A percentile compares a stretch with the other conserved stretches of the same genome.
phyloP scores from a whole-genome alignment of 75 land plant species.

The Larix kaempferi region DNA sequence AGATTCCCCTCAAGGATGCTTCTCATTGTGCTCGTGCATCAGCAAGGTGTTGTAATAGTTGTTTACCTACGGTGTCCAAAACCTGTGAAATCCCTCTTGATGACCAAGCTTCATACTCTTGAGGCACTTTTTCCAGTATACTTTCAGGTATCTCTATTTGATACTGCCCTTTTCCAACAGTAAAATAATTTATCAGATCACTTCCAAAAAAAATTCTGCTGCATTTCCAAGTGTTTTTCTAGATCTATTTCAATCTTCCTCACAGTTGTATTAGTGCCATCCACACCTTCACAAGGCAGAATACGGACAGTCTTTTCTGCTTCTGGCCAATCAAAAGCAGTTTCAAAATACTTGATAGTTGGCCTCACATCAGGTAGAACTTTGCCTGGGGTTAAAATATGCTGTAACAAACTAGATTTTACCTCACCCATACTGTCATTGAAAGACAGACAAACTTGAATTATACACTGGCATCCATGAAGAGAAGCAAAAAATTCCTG shows the following conservation, averaged over 20 bases:
- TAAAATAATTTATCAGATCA: too few species aligned
- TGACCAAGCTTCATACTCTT: too few species aligned
- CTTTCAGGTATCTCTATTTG: too few species aligned
- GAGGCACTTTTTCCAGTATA: too few species aligned
- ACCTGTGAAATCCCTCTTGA: too few species aligned
- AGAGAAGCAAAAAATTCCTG: constrained; percentile 68
- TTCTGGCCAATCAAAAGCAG: constrained; percentile 91
- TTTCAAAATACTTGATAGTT: constrained; percentile 62
- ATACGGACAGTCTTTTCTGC: constrained; percentile 75
- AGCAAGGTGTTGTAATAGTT: constrained; percentile 61
- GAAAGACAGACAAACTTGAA: constrained; percentile 51
- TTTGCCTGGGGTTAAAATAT: constrained; percentile 64
- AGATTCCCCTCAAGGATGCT: constrained; percentile 62
- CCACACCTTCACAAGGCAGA: constrained; percentile 58
- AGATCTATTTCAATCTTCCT: too few species aligned
- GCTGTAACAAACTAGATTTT: constrained; percentile 39
- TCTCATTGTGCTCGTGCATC: constrained; percentile 71
- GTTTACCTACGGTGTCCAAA: constrained; percentile 67
- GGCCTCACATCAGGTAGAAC: constrained; percentile 50
- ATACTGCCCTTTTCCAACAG: too few species aligned
- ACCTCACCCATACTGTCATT: constrained; percentile 20
- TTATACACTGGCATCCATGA: constrained; percentile 69
- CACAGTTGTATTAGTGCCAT: too few species aligned
- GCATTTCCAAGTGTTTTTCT: too few species aligned
- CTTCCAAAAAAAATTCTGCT: too few species aligned